Evolutionary conservation across 2,329 filamentous ascomycete genomes (phyloP).

Genomic region (Aspergillus bombycis): DNA sequence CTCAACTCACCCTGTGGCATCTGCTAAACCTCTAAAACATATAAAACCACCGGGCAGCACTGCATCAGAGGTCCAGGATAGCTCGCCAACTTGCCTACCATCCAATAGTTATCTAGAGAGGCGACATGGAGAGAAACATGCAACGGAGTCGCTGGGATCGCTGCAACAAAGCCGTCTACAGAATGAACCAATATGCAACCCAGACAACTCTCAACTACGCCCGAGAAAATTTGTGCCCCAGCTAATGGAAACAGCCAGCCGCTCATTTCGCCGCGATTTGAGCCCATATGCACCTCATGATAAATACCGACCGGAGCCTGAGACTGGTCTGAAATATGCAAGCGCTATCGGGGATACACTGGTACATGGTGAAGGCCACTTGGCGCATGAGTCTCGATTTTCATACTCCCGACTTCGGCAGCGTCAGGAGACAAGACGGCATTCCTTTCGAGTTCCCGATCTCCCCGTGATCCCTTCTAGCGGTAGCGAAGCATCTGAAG

Average conservation of each 20-base stretch:
- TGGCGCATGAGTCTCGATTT: slow-evolving; percentile 44
- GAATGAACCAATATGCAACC: not conserved
- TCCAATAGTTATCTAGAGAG: not conserved
- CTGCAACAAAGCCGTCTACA: not conserved
- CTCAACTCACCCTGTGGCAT: not conserved
- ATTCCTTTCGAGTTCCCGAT: slow-evolving; percentile 64
- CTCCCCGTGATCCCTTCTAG: slow-evolving; percentile 65
- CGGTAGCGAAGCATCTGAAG: slow-evolving; percentile 54
- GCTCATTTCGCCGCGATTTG: slow-evolving; percentile 30
- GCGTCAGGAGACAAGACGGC: slow-evolving; percentile 45
- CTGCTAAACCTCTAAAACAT: not conserved
- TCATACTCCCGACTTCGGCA: slow-evolving; percentile 48
- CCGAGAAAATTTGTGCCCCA: slow-evolving; percentile 36
- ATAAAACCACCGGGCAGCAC: not conserved
- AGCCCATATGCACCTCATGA: slow-evolving; percentile 46
- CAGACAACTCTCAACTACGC: slow-evolving; percentile 12
- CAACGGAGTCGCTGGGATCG: not conserved
- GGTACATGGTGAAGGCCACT: not conserved
- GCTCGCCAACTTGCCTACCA: not conserved
- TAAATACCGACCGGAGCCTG: not conserved
- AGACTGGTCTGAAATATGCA: slow-evolving; percentile 4
- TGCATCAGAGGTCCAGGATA: not conserved
- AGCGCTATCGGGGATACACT: slow-evolving; percentile 7
- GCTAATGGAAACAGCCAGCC: slow-evolving; percentile 36
- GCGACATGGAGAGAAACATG: not conserved